Evolutionary conservation across 2,329 filamentous ascomycete species (phyloP), one percentile per base, ranked within the genome.

Genomic region (Cercospora beticola): DNA sequence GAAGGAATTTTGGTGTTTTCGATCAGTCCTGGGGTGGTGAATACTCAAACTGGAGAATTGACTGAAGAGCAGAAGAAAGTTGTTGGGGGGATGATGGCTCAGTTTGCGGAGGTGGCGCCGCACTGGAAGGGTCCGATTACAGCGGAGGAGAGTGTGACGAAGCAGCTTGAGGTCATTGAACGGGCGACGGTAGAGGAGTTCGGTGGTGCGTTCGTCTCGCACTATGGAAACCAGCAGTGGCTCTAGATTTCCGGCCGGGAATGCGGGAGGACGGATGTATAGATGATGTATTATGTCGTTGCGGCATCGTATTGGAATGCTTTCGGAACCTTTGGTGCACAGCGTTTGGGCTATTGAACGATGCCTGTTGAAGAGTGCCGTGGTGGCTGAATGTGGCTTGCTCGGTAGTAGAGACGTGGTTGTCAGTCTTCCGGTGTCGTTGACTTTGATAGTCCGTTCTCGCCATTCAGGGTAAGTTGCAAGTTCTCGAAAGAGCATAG

Each of bases 151-250:
- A 71, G 75, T 2, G 78, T 82, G 23, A 70, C 69, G 36, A 65
- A 65, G 26, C 73, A 81, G 49, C 62, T 78, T 31, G 66, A 74
- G 8, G 72, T 80, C 2, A 73, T 77, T 36, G 74, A 82, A 6
- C 79, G 76, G 33, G 76, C 80, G 1, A 85, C 79, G 30, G 75
- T 87, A 8, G 82, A 83, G 58, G 71, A 83, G 72, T 71, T 67
- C 40, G 85, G 80, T 1, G 87, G 87, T 2, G 75, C 78, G 0
- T 87, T 86, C 71, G 70, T 89, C 0, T 86, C 85, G 30, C 86
- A 89, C 40, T 73, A 81, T 66, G 85, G 86, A 3, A 85, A 80
- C 70, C 83, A 86, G 76, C 70, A 73, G 57, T 75, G 74, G 74
- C 43, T 75, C 61, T 75, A 66, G 5, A 23, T 31, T 28, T 31